phyloP scores from a whole-genome alignment of 495 filamentous ascomycete species.

The Saxophila tyrrhenica region DNA sequence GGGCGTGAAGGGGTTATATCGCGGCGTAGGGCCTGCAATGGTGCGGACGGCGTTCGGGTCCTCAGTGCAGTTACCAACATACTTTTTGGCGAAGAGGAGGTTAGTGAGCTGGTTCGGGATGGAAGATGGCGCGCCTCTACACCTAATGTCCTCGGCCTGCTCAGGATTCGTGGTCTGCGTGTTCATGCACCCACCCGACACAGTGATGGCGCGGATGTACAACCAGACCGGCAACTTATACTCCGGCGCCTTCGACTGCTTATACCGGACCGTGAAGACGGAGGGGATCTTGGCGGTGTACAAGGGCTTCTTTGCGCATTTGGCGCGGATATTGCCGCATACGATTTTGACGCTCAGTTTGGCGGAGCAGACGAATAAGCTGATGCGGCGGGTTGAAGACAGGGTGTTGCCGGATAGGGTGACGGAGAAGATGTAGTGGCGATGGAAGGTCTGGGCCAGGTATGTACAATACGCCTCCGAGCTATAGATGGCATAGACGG shows the following conservation, averaged over 20 bases:
- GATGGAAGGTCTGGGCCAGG: background rate
- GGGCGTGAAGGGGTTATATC: conserved; percentile 71
- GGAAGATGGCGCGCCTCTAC: conserved; percentile 81
- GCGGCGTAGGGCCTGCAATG: conserved; percentile 91
- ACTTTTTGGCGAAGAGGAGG: conserved; percentile 92
- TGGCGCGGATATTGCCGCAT: conserved; percentile 88
- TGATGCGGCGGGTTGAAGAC: conserved; percentile 67
- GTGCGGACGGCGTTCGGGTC: conserved; percentile 91
- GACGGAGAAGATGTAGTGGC: background rate
- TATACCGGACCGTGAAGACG: conserved; percentile 78
- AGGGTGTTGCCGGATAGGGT: conserved; percentile 36
- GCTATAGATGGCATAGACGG: background rate
- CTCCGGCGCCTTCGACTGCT: conserved; percentile 79
- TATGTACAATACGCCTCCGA: background rate
- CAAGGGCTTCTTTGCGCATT: conserved; percentile 93
- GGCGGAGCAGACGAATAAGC: conserved; percentile 94
- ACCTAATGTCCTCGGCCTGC: conserved; percentile 75
- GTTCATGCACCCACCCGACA: conserved; percentile 97
- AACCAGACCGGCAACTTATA: conserved; percentile 94
- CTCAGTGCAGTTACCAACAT: conserved; percentile 91
- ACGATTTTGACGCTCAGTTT: conserved; percentile 89
- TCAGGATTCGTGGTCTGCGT: conserved; percentile 96
- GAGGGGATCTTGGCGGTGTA: conserved; percentile 92
- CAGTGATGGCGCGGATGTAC: conserved; percentile 97
- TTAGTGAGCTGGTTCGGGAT: conserved; percentile 70